A percentile compares a stretch with the other conserved stretches of the same genome.
phyloP scores from a whole-genome alignment of 345 rosid genomes.

The Orychophragmus violaceus region DNA sequence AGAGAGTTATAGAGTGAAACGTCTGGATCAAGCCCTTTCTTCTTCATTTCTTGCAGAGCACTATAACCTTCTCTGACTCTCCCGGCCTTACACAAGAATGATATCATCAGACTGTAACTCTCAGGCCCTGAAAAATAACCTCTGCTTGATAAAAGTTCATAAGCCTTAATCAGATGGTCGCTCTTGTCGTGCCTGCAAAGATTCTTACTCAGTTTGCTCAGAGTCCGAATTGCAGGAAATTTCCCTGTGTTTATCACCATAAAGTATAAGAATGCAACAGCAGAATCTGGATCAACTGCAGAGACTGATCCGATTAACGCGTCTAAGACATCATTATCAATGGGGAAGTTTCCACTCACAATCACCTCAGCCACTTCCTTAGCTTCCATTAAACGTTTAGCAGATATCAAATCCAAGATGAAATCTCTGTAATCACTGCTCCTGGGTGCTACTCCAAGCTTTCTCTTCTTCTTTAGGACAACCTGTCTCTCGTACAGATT shows the following conservation, averaged over 20 bases:
- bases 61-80: constrained; percentile 71
- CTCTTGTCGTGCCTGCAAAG: constrained; percentile 52
- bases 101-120: constrained; percentile 54
- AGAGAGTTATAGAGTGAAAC: constrained; percentile 59
- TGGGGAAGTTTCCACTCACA: constrained; percentile 61
- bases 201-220: constrained; percentile 64
- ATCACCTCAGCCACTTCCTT: constrained; percentile 64
- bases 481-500: constrained; percentile 49
- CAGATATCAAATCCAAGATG: constrained; percentile 51
- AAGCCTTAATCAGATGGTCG: constrained; percentile 48
- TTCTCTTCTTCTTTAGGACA: constrained; percentile 81
- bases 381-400: constrained; percentile 55
- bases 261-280: constrained; percentile 44
- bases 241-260: constrained; percentile 49
- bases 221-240: constrained; percentile 50
- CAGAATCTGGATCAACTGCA: constrained; percentile 50
- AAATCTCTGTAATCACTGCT: constrained; percentile 59
- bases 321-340: constrained; percentile 64
- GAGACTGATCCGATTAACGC: constrained; percentile 72
- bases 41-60: constrained; percentile 77
- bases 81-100: constrained; percentile 65
- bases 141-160: constrained; percentile 41
- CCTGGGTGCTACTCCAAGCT: constrained; percentile 91
- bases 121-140: constrained; percentile 50
- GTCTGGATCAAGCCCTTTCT: constrained; percentile 58